Evolutionary conservation across 371 early-diverging fungal species (phyloP), one percentile per base, ranked within the genome.

Genomic region (Apophysomyces variabilis): DNA sequence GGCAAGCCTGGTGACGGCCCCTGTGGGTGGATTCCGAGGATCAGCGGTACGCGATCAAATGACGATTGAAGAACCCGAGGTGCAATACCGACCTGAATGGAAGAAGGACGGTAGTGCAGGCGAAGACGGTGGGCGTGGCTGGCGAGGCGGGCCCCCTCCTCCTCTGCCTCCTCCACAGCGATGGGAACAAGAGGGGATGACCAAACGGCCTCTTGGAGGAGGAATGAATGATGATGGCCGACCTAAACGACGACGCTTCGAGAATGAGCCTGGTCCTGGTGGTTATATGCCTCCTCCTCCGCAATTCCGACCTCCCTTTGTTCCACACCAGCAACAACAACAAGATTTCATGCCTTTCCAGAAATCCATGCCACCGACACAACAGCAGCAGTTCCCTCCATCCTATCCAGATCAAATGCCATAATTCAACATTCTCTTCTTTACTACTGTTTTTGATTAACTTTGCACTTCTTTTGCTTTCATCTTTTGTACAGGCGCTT

Each of bases 21-120:
- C 74, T 26, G 60, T 78, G 1, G 83, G 83, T 35, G 83, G 83
- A 11, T 83, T 80, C 54, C 77, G 71, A 58, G 79, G 79, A 11
- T 69, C 63, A 37, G 73, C 77, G 44, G 71, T 83, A 9, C 64
- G 69, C n/a, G 76, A 73, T 59, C 69, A 66, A 38, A 77, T 76
- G 74, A 70, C 70, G 14, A 76, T 83, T 58, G 83, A 83, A 50
- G 83, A 83, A 63, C 83, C 83, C 7, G 78, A 78, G 57, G 77
- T 75, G 12, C 65, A 75, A 6, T 82, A 82, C 44, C 62, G 73
- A 38, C 79, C 79, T 35, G 78, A 80, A 61, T 80, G 81, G 81
- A 73, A 75, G 38, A 71, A 73, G 11, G 58, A 67, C 44, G 61
- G 43, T 46, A 11, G 21, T 61, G 44, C 32, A 26, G 32, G 44